Evolutionary conservation across 2,329 filamentous ascomycete genomes (phyloP).

Genomic region (Aureobasidium namibiae): DNA sequence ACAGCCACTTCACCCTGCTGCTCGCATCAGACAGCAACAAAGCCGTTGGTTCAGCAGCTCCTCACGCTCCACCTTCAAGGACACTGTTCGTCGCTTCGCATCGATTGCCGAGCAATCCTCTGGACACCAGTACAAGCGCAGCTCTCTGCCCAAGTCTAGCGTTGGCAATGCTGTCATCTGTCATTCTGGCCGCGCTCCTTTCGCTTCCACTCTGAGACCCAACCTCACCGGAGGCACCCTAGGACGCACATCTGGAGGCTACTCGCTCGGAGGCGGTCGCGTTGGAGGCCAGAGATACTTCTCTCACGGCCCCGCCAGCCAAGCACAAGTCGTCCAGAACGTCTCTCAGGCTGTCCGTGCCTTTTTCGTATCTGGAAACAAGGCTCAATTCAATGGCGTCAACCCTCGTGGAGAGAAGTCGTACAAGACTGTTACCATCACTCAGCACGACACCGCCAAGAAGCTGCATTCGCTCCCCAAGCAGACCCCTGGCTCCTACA

Average conservation of each 20-base stretch:
- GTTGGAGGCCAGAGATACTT: slow-evolving; percentile 74
- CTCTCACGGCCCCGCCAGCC: slow-evolving; percentile 75
- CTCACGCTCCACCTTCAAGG: slow-evolving; percentile 33
- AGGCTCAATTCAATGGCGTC: slow-evolving; percentile 75
- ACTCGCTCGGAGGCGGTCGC: slow-evolving; percentile 59
- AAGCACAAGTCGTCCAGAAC: slow-evolving; percentile 86
- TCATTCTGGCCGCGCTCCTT: slow-evolving; percentile 69
- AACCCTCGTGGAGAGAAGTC: slow-evolving; percentile 65
- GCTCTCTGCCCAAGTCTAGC: slow-evolving; percentile 44
- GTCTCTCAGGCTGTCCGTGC: slow-evolving; percentile 89
- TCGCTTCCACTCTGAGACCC: slow-evolving; percentile 79
- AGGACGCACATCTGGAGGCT: slow-evolving; percentile 82
- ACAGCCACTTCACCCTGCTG: slow-evolving; percentile 54
- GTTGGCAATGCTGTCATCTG: slow-evolving; percentile 50
- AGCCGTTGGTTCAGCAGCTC: slow-evolving; percentile 55
- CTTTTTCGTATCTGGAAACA: slow-evolving; percentile 86
- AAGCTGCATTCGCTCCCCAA: slow-evolving; percentile 55
- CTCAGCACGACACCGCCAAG: slow-evolving; percentile 64
- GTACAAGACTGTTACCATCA: slow-evolving; percentile 66
- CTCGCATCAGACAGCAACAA: slow-evolving; percentile 55
- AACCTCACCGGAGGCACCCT: slow-evolving; percentile 85
- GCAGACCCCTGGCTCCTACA: slow-evolving; percentile 62
- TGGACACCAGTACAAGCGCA: slow-evolving; percentile 39
- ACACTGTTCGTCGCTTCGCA: slow-evolving; percentile 44
- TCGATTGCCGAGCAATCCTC: slow-evolving; percentile 30